These are phyloP conservation scores for Marsdenia floribunda DNA, from an alignment of 257 asterid genomes.

Conservation along the genomic window DNA sequence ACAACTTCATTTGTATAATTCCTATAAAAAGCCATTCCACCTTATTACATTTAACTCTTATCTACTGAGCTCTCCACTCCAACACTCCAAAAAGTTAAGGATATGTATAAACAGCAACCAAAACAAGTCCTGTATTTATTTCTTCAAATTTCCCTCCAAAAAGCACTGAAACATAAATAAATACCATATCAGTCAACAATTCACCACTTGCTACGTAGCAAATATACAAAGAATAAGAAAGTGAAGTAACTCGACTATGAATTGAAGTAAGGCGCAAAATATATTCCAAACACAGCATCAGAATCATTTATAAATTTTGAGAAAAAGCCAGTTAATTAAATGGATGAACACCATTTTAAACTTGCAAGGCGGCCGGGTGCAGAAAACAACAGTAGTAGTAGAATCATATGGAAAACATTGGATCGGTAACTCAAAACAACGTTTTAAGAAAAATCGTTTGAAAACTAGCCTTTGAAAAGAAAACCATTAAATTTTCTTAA, in stretches of 20 bases:
- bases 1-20: conserved; percentile 46
- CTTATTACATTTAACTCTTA: conserved; percentile 34
- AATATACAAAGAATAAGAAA: neutral
- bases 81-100: conserved; percentile 17
- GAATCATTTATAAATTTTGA: neutral
- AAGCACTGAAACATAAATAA: conserved; percentile 29
- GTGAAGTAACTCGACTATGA: neutral
- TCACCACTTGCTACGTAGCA: neutral
- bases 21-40: conserved; percentile 58
- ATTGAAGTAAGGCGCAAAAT: neutral
- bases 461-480: neutral
- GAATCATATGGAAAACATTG: neutral
- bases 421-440: conserved; percentile 13
- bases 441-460: conserved; percentile 6
- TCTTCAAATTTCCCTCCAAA: conserved; percentile 39
- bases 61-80: conserved; percentile 4
- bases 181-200: conserved; percentile 2
- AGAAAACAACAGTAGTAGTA: neutral
- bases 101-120: conserved; percentile 21
- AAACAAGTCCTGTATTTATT: conserved; percentile 13
- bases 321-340: neutral
- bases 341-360: neutral
- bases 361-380: neutral
- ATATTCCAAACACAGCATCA: neutral
- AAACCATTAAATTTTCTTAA: neutral